A percentile compares a stretch with the other conserved stretches of the same genome.
Conservation (phyloP, 208 protist species). For the Leishmania turanica region DNA sequence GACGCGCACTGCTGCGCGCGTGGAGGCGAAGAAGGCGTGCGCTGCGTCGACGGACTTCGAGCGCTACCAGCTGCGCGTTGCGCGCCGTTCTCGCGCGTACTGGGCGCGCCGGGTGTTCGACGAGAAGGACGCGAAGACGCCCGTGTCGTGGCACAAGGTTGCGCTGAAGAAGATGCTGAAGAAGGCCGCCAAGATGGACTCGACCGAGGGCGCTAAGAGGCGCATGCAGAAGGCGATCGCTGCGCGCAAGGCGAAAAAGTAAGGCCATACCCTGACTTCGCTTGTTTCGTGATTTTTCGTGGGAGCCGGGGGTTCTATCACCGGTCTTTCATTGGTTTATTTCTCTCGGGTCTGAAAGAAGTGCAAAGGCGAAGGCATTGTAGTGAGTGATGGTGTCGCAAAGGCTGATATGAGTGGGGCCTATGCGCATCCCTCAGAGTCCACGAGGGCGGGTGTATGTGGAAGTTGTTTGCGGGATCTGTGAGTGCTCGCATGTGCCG, state of each 20-base stretch:
- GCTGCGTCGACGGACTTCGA: slow-evolving; percentile 89
- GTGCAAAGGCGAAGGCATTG: not conserved
- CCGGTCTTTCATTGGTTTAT: not conserved
- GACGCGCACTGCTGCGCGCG: slow-evolving; percentile 77
- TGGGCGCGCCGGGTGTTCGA: slow-evolving; percentile 92
- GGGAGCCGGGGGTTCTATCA: too few relatives aligned
- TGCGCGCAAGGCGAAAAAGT: slow-evolving; percentile 65
- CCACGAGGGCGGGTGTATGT: not conserved
- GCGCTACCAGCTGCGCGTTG: slow-evolving; percentile 92
- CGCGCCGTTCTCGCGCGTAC: slow-evolving; percentile 88
- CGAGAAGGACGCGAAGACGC: slow-evolving; percentile 87
- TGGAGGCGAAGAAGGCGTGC: slow-evolving; percentile 84
- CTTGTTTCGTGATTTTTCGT: slow-evolving; percentile 8
- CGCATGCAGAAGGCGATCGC: slow-evolving; percentile 90
- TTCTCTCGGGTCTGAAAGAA: not conserved
- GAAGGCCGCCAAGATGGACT: slow-evolving; percentile 85
- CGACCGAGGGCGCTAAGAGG: slow-evolving; percentile 74
- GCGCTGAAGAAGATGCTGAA: slow-evolving; percentile 87
- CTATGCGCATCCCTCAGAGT: too few relatives aligned
- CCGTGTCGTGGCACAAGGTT: slow-evolving; percentile 91
- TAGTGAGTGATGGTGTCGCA: not conserved
- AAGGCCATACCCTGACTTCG: slow-evolving; percentile 17
- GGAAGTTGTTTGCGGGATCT: not conserved
- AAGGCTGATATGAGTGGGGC: not conserved
- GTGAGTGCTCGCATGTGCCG: not conserved